These are phyloP conservation scores for Neltuma alba DNA, from an alignment of 306 rosid species.

Conservation along the genomic window DNA sequence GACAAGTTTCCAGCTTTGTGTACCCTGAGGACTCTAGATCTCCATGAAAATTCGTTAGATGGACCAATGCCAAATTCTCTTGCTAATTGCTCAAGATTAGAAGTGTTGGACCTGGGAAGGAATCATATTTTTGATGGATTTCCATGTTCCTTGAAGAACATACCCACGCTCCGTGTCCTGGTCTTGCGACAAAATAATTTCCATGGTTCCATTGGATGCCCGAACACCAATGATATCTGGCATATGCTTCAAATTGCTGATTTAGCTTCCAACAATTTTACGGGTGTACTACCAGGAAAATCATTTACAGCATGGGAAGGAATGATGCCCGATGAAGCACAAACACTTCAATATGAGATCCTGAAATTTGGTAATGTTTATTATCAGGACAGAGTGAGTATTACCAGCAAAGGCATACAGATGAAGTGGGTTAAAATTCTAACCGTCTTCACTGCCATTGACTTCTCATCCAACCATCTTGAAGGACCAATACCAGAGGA, in stretches of 20 bases:
- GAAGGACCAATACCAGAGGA: constrained; percentile 51
- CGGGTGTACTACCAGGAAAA: constrained; percentile 36
- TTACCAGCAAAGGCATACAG: constrained; percentile 44
- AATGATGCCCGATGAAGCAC: constrained; percentile 38
- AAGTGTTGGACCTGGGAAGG: constrained; percentile 44
- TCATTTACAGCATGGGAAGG: constrained; percentile 48
- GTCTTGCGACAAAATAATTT: constrained; percentile 49
- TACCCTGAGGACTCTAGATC: constrained; percentile 42
- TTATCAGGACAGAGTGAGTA: constrained; percentile 48
- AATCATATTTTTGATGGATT: constrained; percentile 29
- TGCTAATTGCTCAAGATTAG: constrained; percentile 29
- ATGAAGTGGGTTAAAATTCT: constrained; percentile 45
- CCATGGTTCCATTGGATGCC: constrained; percentile 40
- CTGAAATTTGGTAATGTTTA: neutral
- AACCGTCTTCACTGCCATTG: constrained; percentile 45
- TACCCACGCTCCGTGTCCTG: constrained; percentile 48
- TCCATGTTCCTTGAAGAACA: constrained; percentile 49
- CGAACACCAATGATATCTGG: constrained; percentile 30
- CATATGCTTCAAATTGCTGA: constrained; percentile 52
- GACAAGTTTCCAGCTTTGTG: constrained; percentile 34
- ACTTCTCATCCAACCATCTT: constrained; percentile 52
- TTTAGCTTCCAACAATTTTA: constrained; percentile 50
- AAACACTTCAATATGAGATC: neutral
- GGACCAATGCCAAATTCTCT: constrained; percentile 58
- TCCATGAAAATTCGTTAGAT: constrained; percentile 31